Evolutionary conservation across 2,329 filamentous ascomycete genomes (phyloP).

Genomic region (Pseudomassariella vexata): DNA sequence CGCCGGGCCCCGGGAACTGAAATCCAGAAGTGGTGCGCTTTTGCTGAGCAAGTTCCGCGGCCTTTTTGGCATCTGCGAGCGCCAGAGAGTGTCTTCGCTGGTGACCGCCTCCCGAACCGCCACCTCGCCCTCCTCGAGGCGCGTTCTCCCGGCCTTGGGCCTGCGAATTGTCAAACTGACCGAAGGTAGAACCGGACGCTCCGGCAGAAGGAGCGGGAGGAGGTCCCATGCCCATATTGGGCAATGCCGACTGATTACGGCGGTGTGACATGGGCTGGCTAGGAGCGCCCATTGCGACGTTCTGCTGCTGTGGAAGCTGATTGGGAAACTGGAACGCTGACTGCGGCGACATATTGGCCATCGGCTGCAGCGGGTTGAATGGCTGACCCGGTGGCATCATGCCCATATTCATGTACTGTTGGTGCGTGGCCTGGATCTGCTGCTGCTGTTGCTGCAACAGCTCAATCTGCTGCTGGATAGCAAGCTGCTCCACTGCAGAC

Average conservation of each 20-base stretch:
- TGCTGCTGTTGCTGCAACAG: slow-evolving; percentile 96
- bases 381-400: slow-evolving; percentile 83
- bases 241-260: slow-evolving; percentile 94
- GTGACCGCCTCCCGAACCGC: slow-evolving; percentile 69
- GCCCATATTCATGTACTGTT: slow-evolving; percentile 97
- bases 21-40: slow-evolving; percentile 92
- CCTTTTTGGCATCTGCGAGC: slow-evolving; percentile 93
- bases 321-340: slow-evolving; percentile 85
- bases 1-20: slow-evolving; percentile 80
- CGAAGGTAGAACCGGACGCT: slow-evolving; percentile 71
- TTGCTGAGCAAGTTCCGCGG: slow-evolving; percentile 92
- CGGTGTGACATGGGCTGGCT: slow-evolving; percentile 82
- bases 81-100: slow-evolving; percentile 92
- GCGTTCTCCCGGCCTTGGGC: slow-evolving; percentile 60
- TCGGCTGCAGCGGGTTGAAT: slow-evolving; percentile 75
- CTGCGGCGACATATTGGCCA: slow-evolving; percentile 73
- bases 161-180: slow-evolving; percentile 66
- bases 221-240: slow-evolving; percentile 83
- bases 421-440: slow-evolving; percentile 91
- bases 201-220: slow-evolving; percentile 90
- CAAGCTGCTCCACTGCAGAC: slow-evolving; percentile 82
- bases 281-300: slow-evolving; percentile 68
- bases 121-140: slow-evolving; percentile 68
- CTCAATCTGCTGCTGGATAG: slow-evolving; percentile 97
- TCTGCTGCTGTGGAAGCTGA: slow-evolving; percentile 64